These are phyloP conservation scores for Kuraishia capsulata DNA, from an alignment of 805 yeast species.

Conservation along the genomic window DNA sequence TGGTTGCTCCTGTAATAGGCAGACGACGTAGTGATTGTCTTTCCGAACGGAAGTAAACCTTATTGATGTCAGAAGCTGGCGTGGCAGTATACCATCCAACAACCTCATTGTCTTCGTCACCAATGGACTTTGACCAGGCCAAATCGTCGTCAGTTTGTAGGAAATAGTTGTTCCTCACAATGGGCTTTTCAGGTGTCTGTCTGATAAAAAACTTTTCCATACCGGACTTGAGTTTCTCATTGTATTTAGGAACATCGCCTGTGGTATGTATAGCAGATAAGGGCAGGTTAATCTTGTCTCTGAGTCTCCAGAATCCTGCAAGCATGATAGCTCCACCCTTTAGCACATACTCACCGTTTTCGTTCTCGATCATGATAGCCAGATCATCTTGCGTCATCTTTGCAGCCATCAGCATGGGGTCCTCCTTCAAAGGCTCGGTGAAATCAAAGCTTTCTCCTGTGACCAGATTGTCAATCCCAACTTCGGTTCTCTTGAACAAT, in stretches of 20 bases:
- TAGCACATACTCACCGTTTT: slow-evolving; percentile 46
- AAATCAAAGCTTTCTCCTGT: slow-evolving; percentile 44
- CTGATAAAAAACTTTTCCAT: slow-evolving; percentile 61
- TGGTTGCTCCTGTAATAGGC: slow-evolving; percentile 47
- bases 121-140: slow-evolving; percentile 60
- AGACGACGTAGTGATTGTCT: slow-evolving; percentile 55
- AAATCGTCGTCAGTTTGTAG: slow-evolving; percentile 53
- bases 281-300: slow-evolving; percentile 49
- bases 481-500: slow-evolving; percentile 33
- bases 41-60: slow-evolving; percentile 52
- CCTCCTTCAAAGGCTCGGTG: slow-evolving; percentile 27
- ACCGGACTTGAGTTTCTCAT: slow-evolving; percentile 46
- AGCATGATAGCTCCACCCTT: slow-evolving; percentile 55
- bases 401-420: slow-evolving; percentile 53
- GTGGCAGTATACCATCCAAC: slow-evolving; percentile 62
- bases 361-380: slow-evolving; percentile 56
- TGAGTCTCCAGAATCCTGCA: slow-evolving; percentile 65
- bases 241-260: slow-evolving; percentile 62
- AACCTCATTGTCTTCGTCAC: slow-evolving; percentile 38
- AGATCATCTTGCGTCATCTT: slow-evolving; percentile 56
- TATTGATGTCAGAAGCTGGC: slow-evolving; percentile 34
- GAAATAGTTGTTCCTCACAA: slow-evolving; percentile 60
- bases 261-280: slow-evolving; percentile 49
- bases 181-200: slow-evolving; percentile 49
- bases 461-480: slow-evolving; percentile 39